Percentiles rank a stretch among this genome's conserved stretches.
Evolutionary conservation across 2,329 filamentous ascomycete species (phyloP).

Genomic region (Pestalotiopsis sp.): DNA sequence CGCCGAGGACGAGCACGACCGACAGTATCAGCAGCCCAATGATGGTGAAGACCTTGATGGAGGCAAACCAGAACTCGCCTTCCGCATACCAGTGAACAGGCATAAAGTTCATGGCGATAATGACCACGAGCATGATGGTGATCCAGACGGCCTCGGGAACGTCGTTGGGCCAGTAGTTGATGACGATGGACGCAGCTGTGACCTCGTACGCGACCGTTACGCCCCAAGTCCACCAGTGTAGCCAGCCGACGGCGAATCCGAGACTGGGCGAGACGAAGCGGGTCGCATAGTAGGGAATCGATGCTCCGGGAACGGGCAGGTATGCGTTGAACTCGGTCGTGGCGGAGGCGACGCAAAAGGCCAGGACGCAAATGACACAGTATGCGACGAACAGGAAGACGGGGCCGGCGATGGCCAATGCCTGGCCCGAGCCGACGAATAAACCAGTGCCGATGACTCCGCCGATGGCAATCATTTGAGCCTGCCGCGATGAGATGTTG

Average conservation of each 20-base stretch:
- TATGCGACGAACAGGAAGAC: constrained; percentile 46
- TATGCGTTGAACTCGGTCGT: constrained; percentile 30
- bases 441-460: constrained; percentile 38
- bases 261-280: constrained; percentile 22
- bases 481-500: constrained; percentile 10
- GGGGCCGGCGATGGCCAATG: constrained; percentile 22
- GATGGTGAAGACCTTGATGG: constrained; percentile 51
- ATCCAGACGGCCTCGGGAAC: constrained; percentile 41
- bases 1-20: constrained; percentile 47
- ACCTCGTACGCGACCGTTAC: constrained; percentile 46
- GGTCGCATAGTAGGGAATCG: constrained; percentile 24
- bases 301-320: constrained; percentile 15
- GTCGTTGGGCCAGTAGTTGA: constrained; percentile 36
- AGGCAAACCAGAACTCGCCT: constrained; percentile 51
- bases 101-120: constrained; percentile 40
- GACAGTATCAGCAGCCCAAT: constrained; percentile 49
- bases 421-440: constrained; percentile 39
- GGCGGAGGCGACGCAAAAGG: constrained; percentile 53
- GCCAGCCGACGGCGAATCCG: constrained; percentile 40
- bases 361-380: constrained; percentile 49
- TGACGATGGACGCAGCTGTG: constrained; percentile 44
- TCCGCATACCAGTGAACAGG: constrained; percentile 50
- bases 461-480: constrained; percentile 18
- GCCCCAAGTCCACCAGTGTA: constrained; percentile 45
- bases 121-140: constrained; percentile 39